Evolutionary conservation across 805 yeast species (phyloP).

Genomic region (Middelhovenomyces tepae): DNA sequence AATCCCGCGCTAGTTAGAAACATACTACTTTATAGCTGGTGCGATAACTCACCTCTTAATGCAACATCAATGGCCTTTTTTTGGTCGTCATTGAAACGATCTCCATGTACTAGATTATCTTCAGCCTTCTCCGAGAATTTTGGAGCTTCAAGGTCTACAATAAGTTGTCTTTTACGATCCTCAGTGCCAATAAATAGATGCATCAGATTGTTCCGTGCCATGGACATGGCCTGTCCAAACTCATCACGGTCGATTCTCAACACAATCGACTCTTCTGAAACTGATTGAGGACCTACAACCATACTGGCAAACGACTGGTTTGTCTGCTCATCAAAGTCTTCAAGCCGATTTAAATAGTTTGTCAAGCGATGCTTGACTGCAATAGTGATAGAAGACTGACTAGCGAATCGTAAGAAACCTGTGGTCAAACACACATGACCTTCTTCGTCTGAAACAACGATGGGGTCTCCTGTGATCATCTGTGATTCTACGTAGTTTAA

Average conservation of each 20-base stretch:
- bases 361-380: conserved; percentile 47
- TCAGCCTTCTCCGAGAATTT: too few species aligned
- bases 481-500: conserved; percentile 34
- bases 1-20: conserved; percentile 74
- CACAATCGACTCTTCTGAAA: conserved; percentile 12
- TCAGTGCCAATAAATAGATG: conserved; percentile 50
- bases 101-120: too few species aligned
- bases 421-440: conserved; percentile 70
- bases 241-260: conserved; percentile 79
- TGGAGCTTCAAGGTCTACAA: conserved; percentile 58
- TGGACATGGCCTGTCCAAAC: conserved; percentile 60
- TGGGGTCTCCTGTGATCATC: conserved; percentile 48
- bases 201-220: conserved; percentile 68
- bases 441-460: conserved; percentile 67
- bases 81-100: conserved; percentile 65
- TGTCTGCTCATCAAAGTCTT: conserved; percentile 34
- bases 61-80: conserved; percentile 55
- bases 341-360: conserved; percentile 32
- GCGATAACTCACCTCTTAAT: conserved; percentile 50
- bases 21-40: too few species aligned
- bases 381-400: conserved; percentile 37
- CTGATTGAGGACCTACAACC: conserved; percentile 18
- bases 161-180: conserved; percentile 34
- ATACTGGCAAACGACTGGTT: conserved; percentile 49
- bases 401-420: conserved; percentile 45